phyloP scores from a whole-genome alignment of 345 rosid genomes.

The Alliaria petiolata region DNA sequence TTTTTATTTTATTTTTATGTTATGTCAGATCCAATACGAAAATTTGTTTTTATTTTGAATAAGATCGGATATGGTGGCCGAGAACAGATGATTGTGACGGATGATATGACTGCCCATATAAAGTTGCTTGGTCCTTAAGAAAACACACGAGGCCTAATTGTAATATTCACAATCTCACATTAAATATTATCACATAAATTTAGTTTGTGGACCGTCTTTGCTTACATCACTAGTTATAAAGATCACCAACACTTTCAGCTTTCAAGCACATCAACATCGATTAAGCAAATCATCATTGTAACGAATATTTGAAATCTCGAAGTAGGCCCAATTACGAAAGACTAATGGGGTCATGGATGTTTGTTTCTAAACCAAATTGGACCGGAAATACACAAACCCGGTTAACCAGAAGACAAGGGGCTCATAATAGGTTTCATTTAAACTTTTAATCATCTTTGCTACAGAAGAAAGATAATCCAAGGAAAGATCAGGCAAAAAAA shows the following conservation, averaged over 20 bases:
- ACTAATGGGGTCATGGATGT: not conserved
- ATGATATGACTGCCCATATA: conserved; percentile 31
- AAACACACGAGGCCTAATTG: conserved; percentile 27
- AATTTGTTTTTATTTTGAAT: not conserved
- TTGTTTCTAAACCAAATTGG: not conserved
- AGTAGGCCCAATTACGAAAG: conserved; percentile 9
- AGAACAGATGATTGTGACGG: conserved; percentile 21
- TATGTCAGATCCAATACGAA: not conserved
- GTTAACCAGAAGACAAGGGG: not conserved
- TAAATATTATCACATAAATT: not conserved
- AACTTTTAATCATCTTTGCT: not conserved
- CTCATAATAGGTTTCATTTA: not conserved
- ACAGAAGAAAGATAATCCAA: not conserved
- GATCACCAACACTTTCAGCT: conserved; percentile 10
- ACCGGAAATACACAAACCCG: not conserved
- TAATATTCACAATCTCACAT: not conserved
- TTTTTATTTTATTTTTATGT: not conserved
- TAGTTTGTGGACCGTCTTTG: conserved; percentile 9
- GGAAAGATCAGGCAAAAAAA: not conserved
- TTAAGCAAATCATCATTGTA: not conserved
- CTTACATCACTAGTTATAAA: conserved; percentile 9
- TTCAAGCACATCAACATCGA: conserved; percentile 21
- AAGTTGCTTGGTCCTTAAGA: conserved; percentile 37
- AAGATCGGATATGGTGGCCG: conserved; percentile 15
- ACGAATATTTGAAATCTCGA: conserved; percentile 2